Percentiles rank a stretch among this genome's conserved stretches.
phyloP scores from a whole-genome alignment of 352 stramenopile genomes.

The Phytopythium mirpurense region DNA sequence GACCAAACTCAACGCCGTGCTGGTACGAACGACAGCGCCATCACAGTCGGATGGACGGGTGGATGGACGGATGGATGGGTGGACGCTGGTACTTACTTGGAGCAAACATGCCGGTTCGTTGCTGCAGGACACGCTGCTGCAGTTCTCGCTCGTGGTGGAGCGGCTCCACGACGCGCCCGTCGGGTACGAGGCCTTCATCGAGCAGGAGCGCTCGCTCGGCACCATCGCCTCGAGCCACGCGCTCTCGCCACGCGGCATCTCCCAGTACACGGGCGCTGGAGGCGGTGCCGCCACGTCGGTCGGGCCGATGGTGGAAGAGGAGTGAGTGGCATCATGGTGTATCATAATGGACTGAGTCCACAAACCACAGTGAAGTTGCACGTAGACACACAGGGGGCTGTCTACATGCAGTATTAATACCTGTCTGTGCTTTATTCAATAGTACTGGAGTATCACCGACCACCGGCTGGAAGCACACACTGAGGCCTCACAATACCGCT shows the following conservation, averaged over 20 bases:
- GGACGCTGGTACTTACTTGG: too few species aligned
- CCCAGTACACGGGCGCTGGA: not conserved
- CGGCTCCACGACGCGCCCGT: slow-evolving; percentile 43
- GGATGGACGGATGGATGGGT: too few species aligned
- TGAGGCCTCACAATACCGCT: too few species aligned
- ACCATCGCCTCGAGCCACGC: slow-evolving; percentile 9
- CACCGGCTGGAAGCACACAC: too few species aligned
- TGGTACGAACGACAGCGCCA: too few species aligned
- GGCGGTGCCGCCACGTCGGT: not conserved
- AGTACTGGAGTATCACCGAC: too few species aligned
- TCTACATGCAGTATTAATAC: too few species aligned
- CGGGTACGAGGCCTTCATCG: slow-evolving; percentile 36
- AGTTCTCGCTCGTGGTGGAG: slow-evolving; percentile 54
- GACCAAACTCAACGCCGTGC: slow-evolving; percentile 45
- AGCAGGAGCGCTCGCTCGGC: slow-evolving; percentile 12
- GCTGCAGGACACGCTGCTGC: slow-evolving; percentile 43
- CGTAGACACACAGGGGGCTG: too few species aligned
- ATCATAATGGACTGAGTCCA: too few species aligned
- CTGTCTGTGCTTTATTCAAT: too few species aligned
- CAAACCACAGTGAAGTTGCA: not conserved
- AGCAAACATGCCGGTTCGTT: too few species aligned
- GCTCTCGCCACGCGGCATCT: slow-evolving; percentile 6
- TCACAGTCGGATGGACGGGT: too few species aligned
- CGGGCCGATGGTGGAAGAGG: not conserved
- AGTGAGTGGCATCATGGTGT: not conserved